Evolutionary conservation across 2,329 filamentous ascomycete genomes (phyloP).

Genomic region (Kalmusia sp.): DNA sequence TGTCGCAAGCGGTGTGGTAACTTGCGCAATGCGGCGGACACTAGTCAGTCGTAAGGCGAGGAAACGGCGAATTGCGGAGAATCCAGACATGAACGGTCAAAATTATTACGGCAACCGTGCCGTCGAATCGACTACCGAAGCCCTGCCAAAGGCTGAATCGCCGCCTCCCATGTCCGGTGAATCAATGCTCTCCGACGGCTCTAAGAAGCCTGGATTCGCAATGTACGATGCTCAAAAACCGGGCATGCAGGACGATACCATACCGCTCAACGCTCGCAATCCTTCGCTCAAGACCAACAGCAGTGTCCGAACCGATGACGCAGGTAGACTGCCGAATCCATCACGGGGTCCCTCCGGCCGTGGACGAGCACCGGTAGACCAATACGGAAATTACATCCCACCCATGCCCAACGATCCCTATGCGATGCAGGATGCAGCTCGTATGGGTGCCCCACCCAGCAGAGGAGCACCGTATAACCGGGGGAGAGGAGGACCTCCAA

Average conservation of each 20-base stretch:
- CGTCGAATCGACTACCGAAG: constrained; percentile 34
- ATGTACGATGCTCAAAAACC: constrained; percentile 69
- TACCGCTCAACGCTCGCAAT: constrained; percentile 72
- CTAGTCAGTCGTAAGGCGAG: constrained; percentile 91
- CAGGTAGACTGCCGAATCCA: constrained; percentile 44
- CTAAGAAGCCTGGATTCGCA: constrained; percentile 61
- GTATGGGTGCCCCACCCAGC: constrained; percentile 48
- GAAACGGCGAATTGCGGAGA: constrained; percentile 88
- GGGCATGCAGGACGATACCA: constrained; percentile 70
- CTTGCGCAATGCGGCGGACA: constrained; percentile 93
- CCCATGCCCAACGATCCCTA: constrained; percentile 55
- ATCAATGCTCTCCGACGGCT: constrained; percentile 2
- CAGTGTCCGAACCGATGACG: constrained; percentile 50
- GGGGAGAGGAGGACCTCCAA: constrained; percentile 47
- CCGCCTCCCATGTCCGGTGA: constrained; percentile 56
- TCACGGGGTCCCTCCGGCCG: constrained; percentile 47
- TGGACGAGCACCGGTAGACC: constrained; percentile 59
- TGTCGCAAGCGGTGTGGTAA: constrained; percentile 80
- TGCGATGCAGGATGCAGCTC: constrained; percentile 47
- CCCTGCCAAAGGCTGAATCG: constrained; percentile 59
- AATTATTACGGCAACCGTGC: constrained; percentile 74
- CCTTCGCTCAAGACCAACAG: constrained; percentile 65
- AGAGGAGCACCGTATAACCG: constrained; percentile 49
- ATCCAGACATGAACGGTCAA: constrained; percentile 95
- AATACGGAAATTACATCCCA: constrained; percentile 68